These are phyloP conservation scores for Tolypocladium pustulatum DNA, from an alignment of 2,329 filamentous ascomycete species.

Conservation along the genomic window DNA sequence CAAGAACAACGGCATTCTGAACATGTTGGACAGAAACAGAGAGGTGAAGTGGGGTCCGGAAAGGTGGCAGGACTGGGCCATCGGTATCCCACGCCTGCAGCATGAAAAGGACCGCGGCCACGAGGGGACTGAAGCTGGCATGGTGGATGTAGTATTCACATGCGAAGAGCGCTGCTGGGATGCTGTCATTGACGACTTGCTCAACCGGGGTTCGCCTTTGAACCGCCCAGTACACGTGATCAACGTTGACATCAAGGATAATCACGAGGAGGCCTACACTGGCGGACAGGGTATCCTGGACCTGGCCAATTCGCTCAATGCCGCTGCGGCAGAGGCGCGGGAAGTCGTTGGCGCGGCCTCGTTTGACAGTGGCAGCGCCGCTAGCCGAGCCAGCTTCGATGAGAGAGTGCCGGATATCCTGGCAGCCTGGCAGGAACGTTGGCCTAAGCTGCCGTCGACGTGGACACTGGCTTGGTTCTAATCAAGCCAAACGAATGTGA, in stretches of 20 bases:
- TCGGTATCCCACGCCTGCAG: conserved; percentile 73
- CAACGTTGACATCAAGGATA: conserved; percentile 97
- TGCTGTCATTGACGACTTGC: conserved; percentile 86
- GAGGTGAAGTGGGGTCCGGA: conserved; percentile 92
- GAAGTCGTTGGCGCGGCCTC: conserved; percentile 49
- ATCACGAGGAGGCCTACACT: conserved; percentile 89
- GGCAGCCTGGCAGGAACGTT: conserved; percentile 86
- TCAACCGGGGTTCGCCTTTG: conserved; percentile 72
- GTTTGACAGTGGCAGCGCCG: conserved; percentile 60
- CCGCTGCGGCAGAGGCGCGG: conserved; percentile 67
- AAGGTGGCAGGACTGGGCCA: conserved; percentile 94
- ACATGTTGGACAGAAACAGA: conserved; percentile 90
- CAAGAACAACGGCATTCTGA: conserved; percentile 81
- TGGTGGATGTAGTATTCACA: conserved; percentile 91
- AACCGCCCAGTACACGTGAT: conserved; percentile 95
- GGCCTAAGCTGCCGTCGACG: conserved; percentile 80
- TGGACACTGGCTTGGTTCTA: conserved; percentile 97
- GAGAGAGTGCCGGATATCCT: conserved; percentile 87
- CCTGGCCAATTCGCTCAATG: conserved; percentile 75
- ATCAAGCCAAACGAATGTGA: conserved; percentile 8
- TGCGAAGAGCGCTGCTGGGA: conserved; percentile 99
- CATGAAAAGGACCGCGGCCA: conserved; percentile 68
- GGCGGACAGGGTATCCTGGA: conserved; percentile 89
- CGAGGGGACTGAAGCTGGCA: conserved; percentile 72
- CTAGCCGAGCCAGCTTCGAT: conserved; percentile 70